phyloP scores from a whole-genome alignment of 805 yeast genomes.

The Ogataea trehalophila region DNA sequence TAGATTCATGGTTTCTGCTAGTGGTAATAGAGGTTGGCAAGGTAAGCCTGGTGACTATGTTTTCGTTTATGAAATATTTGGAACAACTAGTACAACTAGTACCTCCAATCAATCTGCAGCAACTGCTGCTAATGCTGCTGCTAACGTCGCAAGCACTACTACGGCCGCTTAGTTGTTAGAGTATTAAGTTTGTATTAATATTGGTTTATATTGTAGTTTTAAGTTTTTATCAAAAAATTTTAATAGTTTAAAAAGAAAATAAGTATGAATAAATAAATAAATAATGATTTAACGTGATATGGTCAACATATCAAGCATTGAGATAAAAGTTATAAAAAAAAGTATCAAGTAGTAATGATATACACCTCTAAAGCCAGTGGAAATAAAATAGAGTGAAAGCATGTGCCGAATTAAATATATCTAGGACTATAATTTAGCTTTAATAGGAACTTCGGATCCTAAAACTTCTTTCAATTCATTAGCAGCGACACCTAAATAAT shows the following conservation, averaged over 20 bases:
- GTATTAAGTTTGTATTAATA: too few species aligned
- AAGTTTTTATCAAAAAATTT: too few species aligned
- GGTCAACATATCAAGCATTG: too few species aligned
- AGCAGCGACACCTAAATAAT: constrained; percentile 72
- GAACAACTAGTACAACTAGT: constrained; percentile 14
- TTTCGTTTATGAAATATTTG: constrained; percentile 72
- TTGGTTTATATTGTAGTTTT: too few species aligned
- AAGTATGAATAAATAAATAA: too few species aligned
- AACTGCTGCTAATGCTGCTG: too few species aligned
- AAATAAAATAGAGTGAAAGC: background rate
- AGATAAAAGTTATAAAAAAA: background rate
- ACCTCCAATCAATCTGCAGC: too few species aligned
- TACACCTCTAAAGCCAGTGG: background rate
- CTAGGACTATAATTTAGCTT: background rate
- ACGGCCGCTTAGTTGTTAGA: too few species aligned
- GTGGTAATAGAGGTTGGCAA: constrained; percentile 96
- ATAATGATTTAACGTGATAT: too few species aligned
- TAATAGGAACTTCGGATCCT: background rate
- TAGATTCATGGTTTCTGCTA: constrained; percentile 80
- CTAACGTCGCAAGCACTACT: too few species aligned
- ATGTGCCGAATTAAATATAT: background rate
- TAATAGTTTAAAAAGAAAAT: too few species aligned
- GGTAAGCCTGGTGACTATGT: constrained; percentile 77
- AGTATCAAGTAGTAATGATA: background rate
- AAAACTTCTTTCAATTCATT: constrained; percentile 73